Evolutionary conservation across 208 protist genomes (phyloP), one percentile per base, ranked within the genome.

Genomic region (Jaenimonas drosophilae): DNA sequence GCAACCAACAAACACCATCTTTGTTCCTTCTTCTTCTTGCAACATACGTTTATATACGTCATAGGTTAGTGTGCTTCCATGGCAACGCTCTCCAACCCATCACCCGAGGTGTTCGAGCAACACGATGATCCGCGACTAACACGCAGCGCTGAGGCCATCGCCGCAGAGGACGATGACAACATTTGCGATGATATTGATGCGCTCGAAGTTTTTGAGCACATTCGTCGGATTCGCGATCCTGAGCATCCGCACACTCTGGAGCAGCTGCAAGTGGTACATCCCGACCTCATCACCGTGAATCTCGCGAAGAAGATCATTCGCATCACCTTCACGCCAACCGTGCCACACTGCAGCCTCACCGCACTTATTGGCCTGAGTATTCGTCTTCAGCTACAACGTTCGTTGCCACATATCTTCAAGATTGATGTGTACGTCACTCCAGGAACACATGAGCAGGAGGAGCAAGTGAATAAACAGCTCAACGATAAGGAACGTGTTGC

Each of bases 401-500:
- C 66, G 6, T 73, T 99, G 6, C 97, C 98, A 11, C 55, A 64
- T 27, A 61, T 84, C 28, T 97, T 95, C 20, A 99, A 99, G 63
- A 58, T 98, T 14, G 88, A 97, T 49, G 70, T 98, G 25, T 71
- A 70, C 36, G 76, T 98, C 16, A 77, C 88, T 0, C 83, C 88
- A 2, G 96, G 96, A 28, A 85, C 93, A 4, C 96, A 98, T 59
- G 66, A 94, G 19, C 85, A 94, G 51, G 95, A 97, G 64, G 78
- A 91, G 61, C 77, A 88, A 54, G 95, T 99, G 32, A 99, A 99
- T 62, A 99, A 99, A 70, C 98, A 99, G 68, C 85, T 99, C 4
- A 97, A 96, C 51, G 98, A 99, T 63, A 99, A 99, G 72, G 98
- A 99, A 69, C 61, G 98, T 28, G 96, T 99, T 12, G 88, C 94